Base-by-base conservation (phyloP, 2,329 filamentous ascomycete genomes). In the Cytospora leucostoma region DNA sequence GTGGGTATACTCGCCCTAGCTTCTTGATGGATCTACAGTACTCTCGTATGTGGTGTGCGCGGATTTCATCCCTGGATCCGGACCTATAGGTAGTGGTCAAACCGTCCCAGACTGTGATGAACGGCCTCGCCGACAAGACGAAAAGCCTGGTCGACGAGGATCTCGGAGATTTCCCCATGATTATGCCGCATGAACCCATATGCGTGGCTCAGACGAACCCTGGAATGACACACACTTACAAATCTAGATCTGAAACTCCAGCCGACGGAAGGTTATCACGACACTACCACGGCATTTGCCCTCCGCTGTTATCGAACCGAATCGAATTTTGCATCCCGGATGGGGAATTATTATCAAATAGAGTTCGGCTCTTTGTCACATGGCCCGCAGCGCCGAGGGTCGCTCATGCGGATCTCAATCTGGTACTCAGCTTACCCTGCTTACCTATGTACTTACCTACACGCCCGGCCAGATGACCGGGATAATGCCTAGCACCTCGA, bases 91-190 rank as follows among this genome's bases (percentile, higher is more conserved):
- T 8, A 13, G 5, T n/a, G 3, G 17, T 19, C 40, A 13, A 44
- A 19, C 13, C 17, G 7, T 44, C 15, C 5, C 19, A n/a, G 40
- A 8, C 6, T 44, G 6, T 19, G 40, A 44, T 8, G 17, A 44
- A 37, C 51, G 51, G 51, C 58, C 58, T 27, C 32, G n/a, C 38
- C 58, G 58, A 40, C 27, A 61, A 35, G 27, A 21, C 38, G 49
- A 51, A 19, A n/a, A 10, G 35, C 34, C 27, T 54, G 32, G 58
- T 54, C 38, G 32, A 54, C 58, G 51, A 61, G 54, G 58, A 61
- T 61, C 58, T 61, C 58, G 58, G 58, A 52, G 58, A 61, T 61
- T 61, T 61, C 47, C 51, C 58, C 51, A 44, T 37, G 32, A 32
- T 55, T 49, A 35, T 54, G n/a, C 58, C 58, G 21, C 10, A 33